phyloP scores from a whole-genome alignment of 345 rosid genomes.

The Geranium brycei region DNA sequence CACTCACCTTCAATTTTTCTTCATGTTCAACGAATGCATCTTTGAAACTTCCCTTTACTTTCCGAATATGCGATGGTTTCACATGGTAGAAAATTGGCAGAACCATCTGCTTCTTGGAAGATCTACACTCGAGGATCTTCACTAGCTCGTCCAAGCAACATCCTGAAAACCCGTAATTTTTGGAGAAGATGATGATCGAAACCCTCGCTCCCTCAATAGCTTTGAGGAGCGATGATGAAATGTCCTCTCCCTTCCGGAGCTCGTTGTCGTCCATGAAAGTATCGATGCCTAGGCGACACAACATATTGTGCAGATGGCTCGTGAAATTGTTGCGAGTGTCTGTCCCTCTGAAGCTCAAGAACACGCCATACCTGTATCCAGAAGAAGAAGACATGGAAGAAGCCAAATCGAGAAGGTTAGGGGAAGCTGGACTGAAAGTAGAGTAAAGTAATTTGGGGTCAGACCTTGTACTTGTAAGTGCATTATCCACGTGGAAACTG shows the following conservation, averaged over 20 bases:
- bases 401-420: too few relatives aligned
- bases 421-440: too few relatives aligned
- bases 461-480: too few relatives aligned
- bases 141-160: slow-evolving; percentile 14
- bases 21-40: slow-evolving; percentile 1
- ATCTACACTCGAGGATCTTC: slow-evolving; percentile 5
- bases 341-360: background rate
- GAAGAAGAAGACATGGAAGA: too few relatives aligned
- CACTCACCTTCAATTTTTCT: background rate
- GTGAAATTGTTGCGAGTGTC: background rate
- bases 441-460: too few relatives aligned
- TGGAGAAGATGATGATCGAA: slow-evolving; percentile 5
- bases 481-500: too few relatives aligned
- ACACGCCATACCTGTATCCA: background rate
- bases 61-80: background rate
- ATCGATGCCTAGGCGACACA: background rate
- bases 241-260: too few relatives aligned
- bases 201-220: slow-evolving; percentile 2
- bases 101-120: background rate
- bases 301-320: background rate
- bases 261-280: background rate
- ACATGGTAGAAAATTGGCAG: slow-evolving; percentile 4
- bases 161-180: background rate
- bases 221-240: background rate
- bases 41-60: background rate